Evolutionary conservation across 352 stramenopile species (phyloP).

Genomic region (Globisporangium abappressorium): DNA sequence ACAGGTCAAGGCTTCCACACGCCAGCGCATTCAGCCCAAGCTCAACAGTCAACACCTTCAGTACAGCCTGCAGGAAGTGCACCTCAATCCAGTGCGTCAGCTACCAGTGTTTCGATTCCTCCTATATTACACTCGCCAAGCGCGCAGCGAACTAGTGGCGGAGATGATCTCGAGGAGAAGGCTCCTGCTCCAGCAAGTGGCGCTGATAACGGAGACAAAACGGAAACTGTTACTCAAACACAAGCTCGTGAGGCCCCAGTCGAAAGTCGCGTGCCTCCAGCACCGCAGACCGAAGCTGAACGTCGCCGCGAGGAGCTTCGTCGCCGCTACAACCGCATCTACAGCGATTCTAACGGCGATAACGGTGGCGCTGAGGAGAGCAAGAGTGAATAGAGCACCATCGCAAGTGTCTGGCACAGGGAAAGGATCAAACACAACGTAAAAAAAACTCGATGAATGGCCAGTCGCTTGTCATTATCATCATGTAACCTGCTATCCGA

Average conservation of each 20-base stretch:
- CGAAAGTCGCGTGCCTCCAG: constrained; percentile 36
- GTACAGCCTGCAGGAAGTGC: not conserved
- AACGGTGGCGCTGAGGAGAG: constrained; percentile 24
- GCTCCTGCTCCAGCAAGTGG: constrained; percentile 17
- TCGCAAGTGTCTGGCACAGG: not conserved
- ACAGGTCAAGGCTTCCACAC: constrained; percentile 9
- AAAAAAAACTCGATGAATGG: not conserved
- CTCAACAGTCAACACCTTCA: constrained; percentile 11
- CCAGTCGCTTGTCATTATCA: not conserved
- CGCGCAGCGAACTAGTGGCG: constrained; percentile 4
- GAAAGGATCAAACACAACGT: not conserved
- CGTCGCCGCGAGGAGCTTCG: constrained; percentile 52
- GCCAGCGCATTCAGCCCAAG: constrained; percentile 10
- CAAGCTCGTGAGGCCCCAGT: constrained; percentile 10
- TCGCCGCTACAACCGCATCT: constrained; percentile 55
- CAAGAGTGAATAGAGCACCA: constrained; percentile 25
- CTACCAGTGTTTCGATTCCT: not conserved
- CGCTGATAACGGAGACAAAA: constrained; percentile 11
- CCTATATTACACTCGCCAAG: not conserved
- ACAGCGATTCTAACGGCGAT: constrained; percentile 24
- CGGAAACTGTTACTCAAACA: constrained; percentile 10
- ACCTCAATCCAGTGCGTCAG: not conserved
- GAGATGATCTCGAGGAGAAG: constrained; percentile 41
- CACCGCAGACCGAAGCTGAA: constrained; percentile 41
- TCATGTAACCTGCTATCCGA: not conserved